A percentile compares a stretch with the other conserved stretches of the same genome.
These are phyloP conservation scores for Yamagishiella unicocca DNA, from an alignment of 139 green algal species.

Conservation along the genomic window DNA sequence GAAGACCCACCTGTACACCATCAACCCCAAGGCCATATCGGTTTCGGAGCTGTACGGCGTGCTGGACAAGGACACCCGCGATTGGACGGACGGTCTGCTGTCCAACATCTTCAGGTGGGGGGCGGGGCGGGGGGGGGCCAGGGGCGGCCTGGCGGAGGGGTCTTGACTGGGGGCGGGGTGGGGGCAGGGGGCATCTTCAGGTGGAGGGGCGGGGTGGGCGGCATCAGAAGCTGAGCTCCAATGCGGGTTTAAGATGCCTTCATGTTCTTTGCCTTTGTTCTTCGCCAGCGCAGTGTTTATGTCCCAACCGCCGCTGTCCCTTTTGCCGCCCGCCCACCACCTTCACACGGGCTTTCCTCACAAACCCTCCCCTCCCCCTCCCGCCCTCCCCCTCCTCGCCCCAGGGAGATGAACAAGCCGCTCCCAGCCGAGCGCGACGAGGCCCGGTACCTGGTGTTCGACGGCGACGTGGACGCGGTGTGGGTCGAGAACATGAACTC, in stretches of 20 bases:
- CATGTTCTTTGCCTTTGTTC: too few species aligned
- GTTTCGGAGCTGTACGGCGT: conserved; percentile 86
- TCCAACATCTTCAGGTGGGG: conserved; percentile 78
- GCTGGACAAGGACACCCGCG: conserved; percentile 85
- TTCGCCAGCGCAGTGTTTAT: too few species aligned
- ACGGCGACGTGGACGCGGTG: conserved; percentile 89
- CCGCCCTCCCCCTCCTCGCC: not conserved
- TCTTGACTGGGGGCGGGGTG: too few species aligned
- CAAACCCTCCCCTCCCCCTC: not conserved
- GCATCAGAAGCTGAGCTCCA: too few species aligned
- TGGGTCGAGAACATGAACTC: conserved; percentile 95
- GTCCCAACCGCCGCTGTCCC: too few species aligned
- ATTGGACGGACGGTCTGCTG: conserved; percentile 91
- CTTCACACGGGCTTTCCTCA: too few species aligned
- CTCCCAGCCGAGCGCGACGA: conserved; percentile 75
- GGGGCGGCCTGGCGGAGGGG: too few species aligned
- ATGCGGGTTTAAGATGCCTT: too few species aligned
- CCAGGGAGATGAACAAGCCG: conserved; percentile 81
- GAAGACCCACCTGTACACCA: conserved; percentile 79
- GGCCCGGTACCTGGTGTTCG: conserved; percentile 83
- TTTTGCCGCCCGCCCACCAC: too few species aligned
- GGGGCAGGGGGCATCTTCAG: too few species aligned
- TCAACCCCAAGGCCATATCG: conserved; percentile 86
- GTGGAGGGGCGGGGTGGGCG: too few species aligned
- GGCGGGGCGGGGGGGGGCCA: too few species aligned